Conservation (phyloP, 371 early-diverging fungal genomes). For the Mortierella sp. region DNA sequence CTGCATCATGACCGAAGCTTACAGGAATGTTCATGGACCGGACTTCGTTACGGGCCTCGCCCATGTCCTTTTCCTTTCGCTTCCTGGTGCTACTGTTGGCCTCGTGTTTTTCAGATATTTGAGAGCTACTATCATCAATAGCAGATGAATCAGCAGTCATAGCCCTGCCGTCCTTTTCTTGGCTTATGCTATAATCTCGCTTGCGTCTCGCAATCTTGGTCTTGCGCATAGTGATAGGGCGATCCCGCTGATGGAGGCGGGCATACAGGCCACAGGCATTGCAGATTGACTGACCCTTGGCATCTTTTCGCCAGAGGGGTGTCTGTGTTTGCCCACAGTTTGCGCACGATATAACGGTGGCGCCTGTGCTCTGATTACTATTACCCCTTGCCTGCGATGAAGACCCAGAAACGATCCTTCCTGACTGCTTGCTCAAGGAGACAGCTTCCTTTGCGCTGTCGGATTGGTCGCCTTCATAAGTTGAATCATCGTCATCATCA, state of each 20-base stretch:
- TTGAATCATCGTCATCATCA: not conserved
- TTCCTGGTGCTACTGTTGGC: constrained; percentile 6
- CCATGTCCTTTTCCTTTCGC: constrained; percentile 17
- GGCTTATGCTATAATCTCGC: constrained; percentile 63
- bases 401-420: not conserved
- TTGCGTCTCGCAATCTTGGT: constrained; percentile 75
- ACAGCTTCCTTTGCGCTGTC: not conserved
- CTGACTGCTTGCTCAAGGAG: not conserved
- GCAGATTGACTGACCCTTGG: constrained; percentile 85
- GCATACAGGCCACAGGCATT: constrained; percentile 94
- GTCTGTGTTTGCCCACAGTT: constrained; percentile 90
- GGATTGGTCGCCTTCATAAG: constrained; percentile 1
- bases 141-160: constrained; percentile 4
- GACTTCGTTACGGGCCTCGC: constrained; percentile 26
- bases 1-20: constrained; percentile 31
- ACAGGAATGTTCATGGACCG: constrained; percentile 55
- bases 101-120: not conserved
- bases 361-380: not conserved
- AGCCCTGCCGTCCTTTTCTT: constrained; percentile 34
- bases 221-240: constrained; percentile 76
- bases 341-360: constrained; percentile 64
- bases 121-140: not conserved
- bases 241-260: constrained; percentile 78
- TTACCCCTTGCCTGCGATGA: not conserved
- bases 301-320: constrained; percentile 90